A percentile compares a stretch with the other conserved stretches of the same genome.
Evolutionary conservation across 2,329 filamentous ascomycete species (phyloP).

Genomic region (Thermothelomyces thermophilus): DNA sequence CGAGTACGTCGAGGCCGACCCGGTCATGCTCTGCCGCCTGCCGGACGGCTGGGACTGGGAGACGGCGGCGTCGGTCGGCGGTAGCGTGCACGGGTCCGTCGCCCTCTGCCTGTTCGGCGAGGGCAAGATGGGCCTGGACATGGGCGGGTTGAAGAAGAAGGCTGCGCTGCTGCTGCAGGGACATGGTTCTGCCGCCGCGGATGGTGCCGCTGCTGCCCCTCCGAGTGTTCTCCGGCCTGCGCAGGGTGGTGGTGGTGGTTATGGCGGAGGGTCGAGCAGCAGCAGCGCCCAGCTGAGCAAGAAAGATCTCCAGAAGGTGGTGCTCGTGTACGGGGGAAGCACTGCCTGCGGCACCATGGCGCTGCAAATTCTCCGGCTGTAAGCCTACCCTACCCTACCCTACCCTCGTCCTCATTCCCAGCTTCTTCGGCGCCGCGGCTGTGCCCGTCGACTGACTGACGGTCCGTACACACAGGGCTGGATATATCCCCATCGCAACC

Average conservation of each 20-base stretch:
- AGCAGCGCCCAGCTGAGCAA: too few relatives aligned
- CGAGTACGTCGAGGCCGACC: background rate
- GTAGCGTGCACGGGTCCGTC: background rate
- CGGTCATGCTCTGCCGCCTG: background rate
- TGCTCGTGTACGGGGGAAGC: conserved; percentile 41
- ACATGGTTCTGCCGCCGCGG: conserved; percentile 13
- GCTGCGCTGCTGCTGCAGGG: background rate
- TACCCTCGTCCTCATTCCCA: too few relatives aligned
- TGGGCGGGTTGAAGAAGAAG: background rate
- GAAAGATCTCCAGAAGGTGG: conserved; percentile 17
- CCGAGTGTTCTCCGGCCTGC: too few relatives aligned
- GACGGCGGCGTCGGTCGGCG: background rate
- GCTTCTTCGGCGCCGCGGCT: too few relatives aligned
- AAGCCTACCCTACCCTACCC: too few relatives aligned
- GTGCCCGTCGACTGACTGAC: too few relatives aligned
- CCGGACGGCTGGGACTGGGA: background rate
- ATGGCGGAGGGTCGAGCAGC: too few relatives aligned
- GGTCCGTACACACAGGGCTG: too few relatives aligned
- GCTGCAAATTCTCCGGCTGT: conserved; percentile 36
- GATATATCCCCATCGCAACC: conserved; percentile 37
- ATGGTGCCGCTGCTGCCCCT: background rate
- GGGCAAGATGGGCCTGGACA: conserved; percentile 21
- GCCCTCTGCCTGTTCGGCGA: conserved; percentile 1
- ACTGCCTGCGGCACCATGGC: conserved; percentile 38
- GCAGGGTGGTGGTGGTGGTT: too few relatives aligned